Evolutionary conservation across 495 filamentous ascomycete species (phyloP), one percentile per base, ranked within the genome.

Genomic region (Aspergillus hancockii): DNA sequence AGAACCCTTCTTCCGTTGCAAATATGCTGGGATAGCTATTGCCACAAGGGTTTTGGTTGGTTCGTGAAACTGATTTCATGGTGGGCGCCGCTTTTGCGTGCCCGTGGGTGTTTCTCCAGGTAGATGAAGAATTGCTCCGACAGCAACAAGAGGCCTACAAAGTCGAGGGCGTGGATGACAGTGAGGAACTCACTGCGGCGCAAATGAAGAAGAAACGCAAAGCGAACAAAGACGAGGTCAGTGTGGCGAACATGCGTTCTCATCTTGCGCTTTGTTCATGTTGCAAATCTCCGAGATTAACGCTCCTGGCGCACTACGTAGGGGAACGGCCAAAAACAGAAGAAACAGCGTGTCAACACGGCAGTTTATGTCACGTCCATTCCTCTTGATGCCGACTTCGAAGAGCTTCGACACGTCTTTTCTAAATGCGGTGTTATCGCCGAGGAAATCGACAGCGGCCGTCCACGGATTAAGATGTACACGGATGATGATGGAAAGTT

Each of bases 381-480:
- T 4, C 95, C 95, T 1, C 73, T 78, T 18, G 90, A 98, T 66
- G 87, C 81, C 19, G 86, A 86, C 0, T 78, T 87, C 21, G 86
- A 92, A 8, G 95, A 99, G 71, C 85, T 98, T 22, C 80, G 84
- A 57, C 81, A 90, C 13, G 81, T 89, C 25, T 99, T 99, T 79
- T 90, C 88, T 50, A 84, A 86, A 60, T 96, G 85, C 71, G 95
- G 95, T 49, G 88, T 98, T 63, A 96, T 98, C 62, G 92, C 93
- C 47, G 90, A 96, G 74, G 90, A 93, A 71, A 92, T 94, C 62
- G 94, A 98, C 65, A 88, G 81, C 60, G 88, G 90, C 52, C 81
- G 84, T 36, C 90, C 89, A 14, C 89, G 95, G 46, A 90, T 99
- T 75, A 97, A 96, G 76, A 85, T 99, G 71, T 98, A 99, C 74